These are phyloP conservation scores for Telopea speciosissima DNA, from an alignment of 177 flowering plant genomes.

Conservation along the genomic window DNA sequence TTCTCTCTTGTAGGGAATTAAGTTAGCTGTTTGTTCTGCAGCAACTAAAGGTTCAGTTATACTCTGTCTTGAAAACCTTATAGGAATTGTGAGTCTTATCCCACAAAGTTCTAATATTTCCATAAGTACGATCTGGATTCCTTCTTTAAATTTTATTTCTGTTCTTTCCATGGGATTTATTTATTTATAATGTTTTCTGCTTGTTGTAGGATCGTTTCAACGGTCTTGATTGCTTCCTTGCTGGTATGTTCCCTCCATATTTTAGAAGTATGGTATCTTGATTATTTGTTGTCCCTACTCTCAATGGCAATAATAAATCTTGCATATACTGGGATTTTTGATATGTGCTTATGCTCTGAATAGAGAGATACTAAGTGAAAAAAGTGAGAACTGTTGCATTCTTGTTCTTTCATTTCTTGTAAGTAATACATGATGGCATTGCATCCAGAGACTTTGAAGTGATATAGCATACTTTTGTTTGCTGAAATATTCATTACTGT, in stretches of 20 bases:
- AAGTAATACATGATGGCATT: too few relatives aligned
- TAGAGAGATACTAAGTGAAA: too few relatives aligned
- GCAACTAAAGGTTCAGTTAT: slow-evolving; percentile 97
- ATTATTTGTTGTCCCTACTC: not conserved
- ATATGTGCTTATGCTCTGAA: not conserved
- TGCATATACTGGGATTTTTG: not conserved
- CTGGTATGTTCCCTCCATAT: slow-evolving; percentile 42
- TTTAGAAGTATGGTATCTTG: not conserved
- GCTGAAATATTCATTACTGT: too few relatives aligned
- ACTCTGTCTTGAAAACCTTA: slow-evolving; percentile 87
- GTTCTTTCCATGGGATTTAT: not conserved
- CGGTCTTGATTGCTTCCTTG: slow-evolving; percentile 95
- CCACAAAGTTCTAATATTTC: not conserved
- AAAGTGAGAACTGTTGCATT: too few relatives aligned
- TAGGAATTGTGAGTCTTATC: slow-evolving; percentile 59
- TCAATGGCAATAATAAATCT: not conserved
- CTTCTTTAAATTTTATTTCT: not conserved
- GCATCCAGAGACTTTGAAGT: too few relatives aligned
- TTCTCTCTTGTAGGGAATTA: slow-evolving; percentile 53
- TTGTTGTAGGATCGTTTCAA: slow-evolving; percentile 73
- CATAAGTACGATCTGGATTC: not conserved
- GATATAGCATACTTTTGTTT: too few relatives aligned
- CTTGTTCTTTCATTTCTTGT: too few relatives aligned
- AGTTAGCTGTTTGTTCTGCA: slow-evolving; percentile 92
- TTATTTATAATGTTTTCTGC: slow-evolving; percentile 3